Percentiles rank a stretch among this genome's conserved stretches.
These are phyloP conservation scores for Potentilla sterilis DNA, from an alignment of 306 rosid genomes.

Conservation along the genomic window DNA sequence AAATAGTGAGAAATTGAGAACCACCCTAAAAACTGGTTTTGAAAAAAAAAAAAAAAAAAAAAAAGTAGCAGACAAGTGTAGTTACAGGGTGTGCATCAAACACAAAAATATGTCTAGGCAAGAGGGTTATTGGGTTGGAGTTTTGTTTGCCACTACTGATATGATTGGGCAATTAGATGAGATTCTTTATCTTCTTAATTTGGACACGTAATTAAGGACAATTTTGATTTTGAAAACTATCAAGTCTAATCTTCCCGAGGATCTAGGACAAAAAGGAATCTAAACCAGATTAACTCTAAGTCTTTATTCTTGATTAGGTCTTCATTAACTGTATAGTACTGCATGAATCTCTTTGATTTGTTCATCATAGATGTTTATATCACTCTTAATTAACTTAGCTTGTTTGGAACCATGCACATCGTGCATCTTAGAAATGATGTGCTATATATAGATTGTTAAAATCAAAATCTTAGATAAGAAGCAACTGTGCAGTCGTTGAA, in stretches of 20 bases:
- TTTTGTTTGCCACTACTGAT: conserved; percentile 5
- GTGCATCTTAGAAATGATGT: neutral
- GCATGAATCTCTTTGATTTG: neutral
- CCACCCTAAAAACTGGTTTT: neutral
- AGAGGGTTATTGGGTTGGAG: neutral
- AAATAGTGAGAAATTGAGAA: neutral
- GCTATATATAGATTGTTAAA: neutral
- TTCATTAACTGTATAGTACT: neutral
- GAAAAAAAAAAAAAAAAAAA: too few relatives aligned
- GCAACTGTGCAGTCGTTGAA: too few relatives aligned
- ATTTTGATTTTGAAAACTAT: neutral
- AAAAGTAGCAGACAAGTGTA: neutral
- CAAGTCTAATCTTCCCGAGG: neutral
- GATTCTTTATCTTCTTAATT: neutral
- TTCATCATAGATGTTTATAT: neutral
- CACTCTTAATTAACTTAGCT: neutral
- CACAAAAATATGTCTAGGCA: neutral
- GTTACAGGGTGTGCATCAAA: neutral
- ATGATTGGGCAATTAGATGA: neutral
- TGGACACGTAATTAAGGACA: neutral
- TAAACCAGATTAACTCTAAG: neutral
- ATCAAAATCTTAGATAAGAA: too few relatives aligned
- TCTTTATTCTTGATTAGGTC: neutral
- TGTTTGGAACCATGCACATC: neutral
- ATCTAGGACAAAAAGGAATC: neutral